A percentile compares a stretch with the other conserved stretches of the same genome.
Evolutionary conservation across 2,329 filamentous ascomycete species (phyloP).

Genomic region (Zymoseptoria tritici): DNA sequence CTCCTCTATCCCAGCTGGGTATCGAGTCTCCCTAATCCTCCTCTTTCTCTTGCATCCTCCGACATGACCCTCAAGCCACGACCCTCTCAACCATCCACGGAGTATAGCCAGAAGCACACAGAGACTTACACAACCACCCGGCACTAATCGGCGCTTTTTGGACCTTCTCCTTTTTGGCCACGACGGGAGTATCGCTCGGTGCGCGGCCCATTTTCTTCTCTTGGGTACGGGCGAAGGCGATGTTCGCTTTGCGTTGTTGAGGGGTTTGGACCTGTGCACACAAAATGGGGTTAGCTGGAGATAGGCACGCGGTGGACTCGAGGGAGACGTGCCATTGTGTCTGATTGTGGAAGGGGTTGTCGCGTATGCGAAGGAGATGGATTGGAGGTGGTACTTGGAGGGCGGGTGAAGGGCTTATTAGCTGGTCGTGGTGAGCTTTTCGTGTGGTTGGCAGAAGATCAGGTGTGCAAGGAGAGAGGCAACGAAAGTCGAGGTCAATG

Average conservation of each 20-base stretch:
- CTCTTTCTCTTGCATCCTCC: no score
- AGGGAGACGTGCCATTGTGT: constrained; percentile 2
- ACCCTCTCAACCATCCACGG: background rate
- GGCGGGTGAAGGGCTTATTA: background rate
- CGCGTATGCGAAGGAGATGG: no score
- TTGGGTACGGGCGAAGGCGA: constrained; percentile 67
- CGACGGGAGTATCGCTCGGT: constrained; percentile 40
- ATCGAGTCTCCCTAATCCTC: no score
- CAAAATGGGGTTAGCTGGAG: no score
- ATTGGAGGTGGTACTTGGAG: background rate
- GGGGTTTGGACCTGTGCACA: constrained; percentile 82
- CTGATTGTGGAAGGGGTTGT: no score
- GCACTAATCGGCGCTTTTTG: constrained; percentile 44
- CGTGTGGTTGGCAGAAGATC: background rate
- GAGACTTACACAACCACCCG: constrained; percentile 52
- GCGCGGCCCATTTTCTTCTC: constrained; percentile 66
- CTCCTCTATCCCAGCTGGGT: no score
- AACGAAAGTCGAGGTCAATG: background rate
- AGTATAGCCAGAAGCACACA: background rate
- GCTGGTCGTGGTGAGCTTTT: background rate
- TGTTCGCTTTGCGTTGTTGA: constrained; percentile 73
- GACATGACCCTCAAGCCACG: no score
- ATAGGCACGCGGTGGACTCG: no score
- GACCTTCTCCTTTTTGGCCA: constrained; percentile 34
- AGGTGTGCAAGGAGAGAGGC: no score